Percentiles rank a stretch among this genome's conserved stretches.
phyloP scores from a whole-genome alignment of 768 basidiomycete genomes.

The Pleurotus cornucopiae region DNA sequence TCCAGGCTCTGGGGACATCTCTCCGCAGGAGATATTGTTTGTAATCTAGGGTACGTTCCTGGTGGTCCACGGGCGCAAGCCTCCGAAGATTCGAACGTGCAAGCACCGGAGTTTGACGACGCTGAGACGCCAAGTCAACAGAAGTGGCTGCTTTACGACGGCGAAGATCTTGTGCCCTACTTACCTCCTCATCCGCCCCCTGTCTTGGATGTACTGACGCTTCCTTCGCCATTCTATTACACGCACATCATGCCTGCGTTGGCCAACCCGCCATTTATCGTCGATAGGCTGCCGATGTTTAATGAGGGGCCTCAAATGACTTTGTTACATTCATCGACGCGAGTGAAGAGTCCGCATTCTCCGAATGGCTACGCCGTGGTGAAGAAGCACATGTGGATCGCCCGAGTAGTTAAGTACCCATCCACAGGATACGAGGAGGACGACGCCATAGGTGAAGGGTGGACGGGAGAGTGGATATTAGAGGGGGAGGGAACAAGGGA shows the following conservation, averaged over 20 bases:
- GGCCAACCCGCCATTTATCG: constrained; percentile 32
- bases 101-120: constrained; percentile 11
- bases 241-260: constrained; percentile 51
- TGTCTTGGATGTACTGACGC: constrained; percentile 49
- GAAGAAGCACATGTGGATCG: constrained; percentile 65
- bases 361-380: constrained; percentile 56
- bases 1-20: constrained; percentile 71
- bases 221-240: constrained; percentile 79
- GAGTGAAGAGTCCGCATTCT: constrained; percentile 57
- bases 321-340: constrained; percentile 39
- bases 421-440: constrained; percentile 12
- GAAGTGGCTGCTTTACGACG: constrained; percentile 77
- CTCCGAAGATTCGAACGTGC: constrained; percentile 19
- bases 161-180: constrained; percentile 56
- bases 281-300: constrained; percentile 31
- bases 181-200: constrained; percentile 52
- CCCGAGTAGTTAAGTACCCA: constrained; percentile 30
- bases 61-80: constrained; percentile 27
- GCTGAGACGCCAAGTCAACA: constrained; percentile 11
- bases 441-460: constrained; percentile 43
- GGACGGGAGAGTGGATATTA: constrained; percentile 77
- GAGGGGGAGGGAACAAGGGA: constrained; percentile 75
- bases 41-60: constrained; percentile 78
- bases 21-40: constrained; percentile 74
- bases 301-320: constrained; percentile 42